Conservation (phyloP, 2,329 filamentous ascomycete genomes). For the Orbilia blumenaviensis region DNA sequence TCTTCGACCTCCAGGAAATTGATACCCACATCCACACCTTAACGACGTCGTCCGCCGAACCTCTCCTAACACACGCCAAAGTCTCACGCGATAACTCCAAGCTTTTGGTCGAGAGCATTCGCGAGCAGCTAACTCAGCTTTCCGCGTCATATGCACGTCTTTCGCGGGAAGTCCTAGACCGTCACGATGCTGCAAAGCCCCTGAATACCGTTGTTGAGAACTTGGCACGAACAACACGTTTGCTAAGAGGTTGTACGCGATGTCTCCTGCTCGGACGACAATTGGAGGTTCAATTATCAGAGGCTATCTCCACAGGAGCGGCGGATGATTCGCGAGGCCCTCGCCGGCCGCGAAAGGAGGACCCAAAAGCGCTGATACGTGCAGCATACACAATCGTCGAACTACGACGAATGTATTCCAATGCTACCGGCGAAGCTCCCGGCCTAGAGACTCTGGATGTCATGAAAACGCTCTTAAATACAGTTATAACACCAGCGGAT, state of each 20-base stretch:
- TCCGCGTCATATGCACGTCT: constrained; percentile 86
- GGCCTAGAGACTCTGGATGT: constrained; percentile 78
- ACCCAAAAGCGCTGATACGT: constrained; percentile 80
- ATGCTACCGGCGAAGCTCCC: constrained; percentile 74
- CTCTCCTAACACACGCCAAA: constrained; percentile 80
- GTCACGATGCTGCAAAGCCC: constrained; percentile 85
- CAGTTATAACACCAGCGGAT: constrained; percentile 70
- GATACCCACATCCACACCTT: constrained; percentile 93
- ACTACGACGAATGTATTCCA: constrained; percentile 75
- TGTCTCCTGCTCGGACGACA: constrained; percentile 84
- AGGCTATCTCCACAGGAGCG: constrained; percentile 66
- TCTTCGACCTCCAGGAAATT: constrained; percentile 96
- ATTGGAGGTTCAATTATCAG: constrained; percentile 83
- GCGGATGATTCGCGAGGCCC: constrained; percentile 59
- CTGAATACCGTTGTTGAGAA: constrained; percentile 79
- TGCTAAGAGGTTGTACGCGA: constrained; percentile 78
- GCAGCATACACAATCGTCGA: constrained; percentile 81
- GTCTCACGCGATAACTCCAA: constrained; percentile 77
- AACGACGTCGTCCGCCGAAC: constrained; percentile 82
- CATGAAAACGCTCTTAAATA: constrained; percentile 74
- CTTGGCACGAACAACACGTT: constrained; percentile 79
- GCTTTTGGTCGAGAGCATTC: constrained; percentile 77
- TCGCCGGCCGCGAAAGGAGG: constrained; percentile 68
- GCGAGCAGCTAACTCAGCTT: constrained; percentile 79
- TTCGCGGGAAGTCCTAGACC: constrained; percentile 83